Evolutionary conservation across 257 asterid species (phyloP), one percentile per base, ranked within the genome.

Genomic region (Plantago ovata): DNA sequence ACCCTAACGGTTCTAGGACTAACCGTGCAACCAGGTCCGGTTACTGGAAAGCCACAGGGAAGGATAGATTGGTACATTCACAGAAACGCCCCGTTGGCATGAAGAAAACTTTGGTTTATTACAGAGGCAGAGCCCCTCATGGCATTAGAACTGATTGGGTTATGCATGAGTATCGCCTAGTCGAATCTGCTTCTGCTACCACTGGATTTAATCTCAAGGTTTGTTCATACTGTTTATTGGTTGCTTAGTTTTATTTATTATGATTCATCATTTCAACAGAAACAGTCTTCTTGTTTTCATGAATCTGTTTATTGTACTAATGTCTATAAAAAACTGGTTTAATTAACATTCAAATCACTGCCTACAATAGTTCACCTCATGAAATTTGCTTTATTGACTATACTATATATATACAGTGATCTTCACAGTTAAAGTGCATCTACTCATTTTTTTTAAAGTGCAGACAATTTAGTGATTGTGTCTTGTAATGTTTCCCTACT

Each of bases 21-120:
- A 85, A 85, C 39, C 75, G 91, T 44, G 94, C 94, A 14, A 85
- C 94, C 7, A 72, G 78, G 46, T 77, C 85, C 10, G 90, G 94
- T 1, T 84, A 84, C 63, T 84, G 94, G 94, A 84, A 84, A 75
- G 94, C 94, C 3, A 85, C 94, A 0, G 94, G 91, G 4, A 85
- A 85, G 41, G 94, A 85, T 33, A 73, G 94, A 61, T 9, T 70
- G 0, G 91, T 85, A 24, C 77, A 67, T 16, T 85, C 91, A 0
- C 82, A 76, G 23, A 73, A 70, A 66, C 75, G 81, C 64, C 65
- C 78, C 6, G 80, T 84, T 0, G 94, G 94, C 6, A 81, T 79
- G 89, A 84, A 84, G 94, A 84, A 84, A 47, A 84, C 94, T 20
- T 74, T 84, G 77, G 94, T 84, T 4, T 84, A 81, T 63, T 82